Base-by-base conservation (phyloP, 176 grass and related monocot species). In the Zizania latifolia region DNA sequence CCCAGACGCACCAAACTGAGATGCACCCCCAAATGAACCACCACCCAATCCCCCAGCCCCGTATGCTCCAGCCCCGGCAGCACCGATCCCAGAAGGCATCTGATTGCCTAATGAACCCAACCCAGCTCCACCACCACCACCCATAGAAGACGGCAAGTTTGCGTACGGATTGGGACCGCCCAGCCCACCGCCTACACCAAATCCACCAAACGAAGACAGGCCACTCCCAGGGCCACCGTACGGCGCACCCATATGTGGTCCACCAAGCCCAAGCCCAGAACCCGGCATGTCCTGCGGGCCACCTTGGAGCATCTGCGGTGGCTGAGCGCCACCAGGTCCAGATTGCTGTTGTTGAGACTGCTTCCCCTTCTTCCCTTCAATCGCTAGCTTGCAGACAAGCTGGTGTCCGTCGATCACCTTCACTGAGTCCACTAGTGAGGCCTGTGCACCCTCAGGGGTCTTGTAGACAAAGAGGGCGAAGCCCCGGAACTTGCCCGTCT, bases 401-500 rank as follows among this genome's bases (percentile, higher is more conserved):
- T 87, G 83, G 23, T 99, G 80, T n/a, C 91, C 96, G 15, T 99
- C 96, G 17, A 99, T 84, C 32, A 87, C 82, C 87, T 95, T 99
- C 29, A 80, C 87, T 2, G 96, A 86, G 17, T 92, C 92, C 6
- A 89, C 82, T 8, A 99, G 78, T 4, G 92, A 90, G 17, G 92
- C 79, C 72, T 91, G 87, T 0, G 96, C 96, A 17, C 88, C 96
- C 62, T 91, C 85, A 4, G 78, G 84, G 8, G 91, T 99, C 78
- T 99, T 99, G 92, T 99, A 99, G 2, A 99, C 96, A 4, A 99
- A 99, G 21, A 99, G 86, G 0, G 96, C 87, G 30, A 90, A 99
- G 4, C 96, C 96, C 62, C 87, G 83, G 70, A 99, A 99, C 46
- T 90, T 99, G 31, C 96, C 96, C 2, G 96, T 99, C 81, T 84